Conservation (phyloP, 441 rosid species). For the Corymbia citriodora region DNA sequence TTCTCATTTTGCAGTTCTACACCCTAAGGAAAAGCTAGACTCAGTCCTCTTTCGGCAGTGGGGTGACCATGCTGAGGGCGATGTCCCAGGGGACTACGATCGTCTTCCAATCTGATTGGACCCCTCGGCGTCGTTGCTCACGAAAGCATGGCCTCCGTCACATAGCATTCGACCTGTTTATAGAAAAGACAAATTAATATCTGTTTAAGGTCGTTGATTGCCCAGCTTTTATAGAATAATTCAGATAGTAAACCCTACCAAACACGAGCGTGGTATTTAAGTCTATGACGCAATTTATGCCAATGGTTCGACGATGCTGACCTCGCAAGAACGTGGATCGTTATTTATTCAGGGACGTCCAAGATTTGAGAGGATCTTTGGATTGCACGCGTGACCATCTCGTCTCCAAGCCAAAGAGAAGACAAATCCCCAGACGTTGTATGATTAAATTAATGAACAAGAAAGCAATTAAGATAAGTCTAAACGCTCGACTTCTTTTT, state of each 20-base stretch:
- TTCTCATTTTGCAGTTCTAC: no score
- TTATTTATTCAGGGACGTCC: background rate
- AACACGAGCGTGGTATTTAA: background rate
- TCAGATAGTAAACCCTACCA: background rate
- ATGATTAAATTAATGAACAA: background rate
- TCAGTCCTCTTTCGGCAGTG: conserved; percentile 70
- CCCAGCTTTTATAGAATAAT: background rate
- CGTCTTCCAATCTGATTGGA: conserved; percentile 88
- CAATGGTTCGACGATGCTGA: background rate
- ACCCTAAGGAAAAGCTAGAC: conserved; percentile 27
- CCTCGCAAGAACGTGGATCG: background rate
- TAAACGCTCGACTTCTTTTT: background rate
- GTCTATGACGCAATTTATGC: background rate
- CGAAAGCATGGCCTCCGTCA: conserved; percentile 89
- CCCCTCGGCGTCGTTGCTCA: conserved; percentile 72
- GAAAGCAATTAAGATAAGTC: background rate
- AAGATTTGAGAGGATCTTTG: background rate
- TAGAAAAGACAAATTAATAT: background rate
- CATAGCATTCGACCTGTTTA: background rate
- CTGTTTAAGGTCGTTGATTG: background rate
- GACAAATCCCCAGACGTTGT: background rate
- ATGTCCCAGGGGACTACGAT: conserved; percentile 85
- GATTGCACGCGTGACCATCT: background rate
- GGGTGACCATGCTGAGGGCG: conserved; percentile 89
- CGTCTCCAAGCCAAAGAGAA: background rate